Conservation (phyloP, 2,329 filamentous ascomycete species). For the Apiospora arundinis region DNA sequence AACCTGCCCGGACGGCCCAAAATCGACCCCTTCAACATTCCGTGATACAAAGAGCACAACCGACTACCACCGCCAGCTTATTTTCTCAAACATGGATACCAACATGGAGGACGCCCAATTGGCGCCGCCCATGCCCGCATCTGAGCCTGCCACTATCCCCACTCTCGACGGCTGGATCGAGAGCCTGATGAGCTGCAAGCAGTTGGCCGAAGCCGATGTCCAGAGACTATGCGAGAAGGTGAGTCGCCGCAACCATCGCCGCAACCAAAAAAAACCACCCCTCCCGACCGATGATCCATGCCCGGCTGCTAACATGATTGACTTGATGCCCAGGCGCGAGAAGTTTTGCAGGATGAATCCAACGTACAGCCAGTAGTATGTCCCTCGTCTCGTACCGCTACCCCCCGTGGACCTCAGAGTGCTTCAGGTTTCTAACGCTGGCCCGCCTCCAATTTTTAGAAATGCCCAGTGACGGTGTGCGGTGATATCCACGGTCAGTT, state of each 20-base stretch:
- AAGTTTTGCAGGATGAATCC: conserved; percentile 96
- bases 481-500: conserved; percentile 99
- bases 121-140: conserved; percentile 64
- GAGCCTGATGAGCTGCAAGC: conserved; percentile 97
- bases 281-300: not conserved
- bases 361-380: conserved; percentile 98
- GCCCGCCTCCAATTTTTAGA: conserved; percentile 56
- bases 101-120: conserved; percentile 97
- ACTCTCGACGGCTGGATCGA: conserved; percentile 99
- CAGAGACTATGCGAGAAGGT: conserved; percentile 98
- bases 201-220: conserved; percentile 92
- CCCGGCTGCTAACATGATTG: conserved; percentile 28
- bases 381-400: conserved; percentile 31
- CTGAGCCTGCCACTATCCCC: conserved; percentile 86
- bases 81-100: conserved; percentile 75
- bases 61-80: conserved; percentile 21
- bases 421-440: conserved; percentile 35
- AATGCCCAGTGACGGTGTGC: conserved; percentile 98
- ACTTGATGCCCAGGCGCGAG: conserved; percentile 74
- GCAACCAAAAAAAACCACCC: not conserved
- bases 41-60: not conserved
- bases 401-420: not conserved
- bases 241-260: conserved; percentile 47
- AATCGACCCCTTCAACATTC: not conserved
- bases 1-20: not conserved